Evolutionary conservation across 176 grass and related monocot species (phyloP).

Genomic region (Otatea glauca): DNA sequence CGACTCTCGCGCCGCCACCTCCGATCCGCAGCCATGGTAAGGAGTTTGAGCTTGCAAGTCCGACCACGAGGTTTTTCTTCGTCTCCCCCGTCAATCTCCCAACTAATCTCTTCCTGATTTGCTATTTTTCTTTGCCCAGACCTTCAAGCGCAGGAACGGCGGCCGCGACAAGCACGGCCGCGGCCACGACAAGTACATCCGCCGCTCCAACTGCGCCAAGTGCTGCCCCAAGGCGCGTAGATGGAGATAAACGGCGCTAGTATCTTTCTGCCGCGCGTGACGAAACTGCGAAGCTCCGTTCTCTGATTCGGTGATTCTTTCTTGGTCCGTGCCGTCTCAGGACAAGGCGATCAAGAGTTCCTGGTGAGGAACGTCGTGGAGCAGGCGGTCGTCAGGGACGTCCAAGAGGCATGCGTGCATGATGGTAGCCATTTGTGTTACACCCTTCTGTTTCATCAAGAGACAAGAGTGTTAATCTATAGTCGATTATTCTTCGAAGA

Average conservation of each 20-base stretch:
- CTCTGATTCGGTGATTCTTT: neutral
- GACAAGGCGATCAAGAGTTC: conserved; percentile 90
- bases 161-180: conserved; percentile 83
- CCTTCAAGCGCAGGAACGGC: conserved; percentile 73
- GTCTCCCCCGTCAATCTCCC: neutral
- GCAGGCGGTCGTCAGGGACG: conserved; percentile 64
- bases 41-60: neutral
- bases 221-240: conserved; percentile 57
- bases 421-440: conserved; percentile 43
- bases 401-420: conserved; percentile 65
- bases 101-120: neutral
- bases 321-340: conserved; percentile 28
- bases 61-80: neutral
- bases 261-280: no score
- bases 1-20: neutral
- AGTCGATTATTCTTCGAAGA: no score
- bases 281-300: neutral
- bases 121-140: conserved; percentile 25
- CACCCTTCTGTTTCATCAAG: no score
- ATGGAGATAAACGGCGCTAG: no score
- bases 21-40: conserved; percentile 12
- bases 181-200: conserved; percentile 67
- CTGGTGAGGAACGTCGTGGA: conserved; percentile 75
- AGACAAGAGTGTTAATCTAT: no score
- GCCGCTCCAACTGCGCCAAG: conserved; percentile 72